These are phyloP conservation scores for Lunularia cruciata DNA, from an alignment of 225 moss, liverwort and hornwort species.

Conservation along the genomic window DNA sequence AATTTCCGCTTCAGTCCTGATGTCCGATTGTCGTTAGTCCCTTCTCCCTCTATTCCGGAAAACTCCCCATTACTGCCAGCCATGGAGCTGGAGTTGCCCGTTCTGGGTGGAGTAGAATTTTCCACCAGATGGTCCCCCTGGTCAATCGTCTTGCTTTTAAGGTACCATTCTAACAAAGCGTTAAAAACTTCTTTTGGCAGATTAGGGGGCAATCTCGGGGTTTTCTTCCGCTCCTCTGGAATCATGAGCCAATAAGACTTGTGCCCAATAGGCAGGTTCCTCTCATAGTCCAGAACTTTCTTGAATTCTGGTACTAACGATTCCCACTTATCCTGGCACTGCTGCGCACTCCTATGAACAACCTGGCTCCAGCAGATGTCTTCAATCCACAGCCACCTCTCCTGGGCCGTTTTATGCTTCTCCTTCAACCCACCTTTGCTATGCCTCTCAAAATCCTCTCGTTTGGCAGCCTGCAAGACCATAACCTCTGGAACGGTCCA, in stretches of 20 bases:
- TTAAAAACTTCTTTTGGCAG: conserved; percentile 65
- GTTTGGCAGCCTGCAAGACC: conserved; percentile 65
- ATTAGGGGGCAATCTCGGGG: conserved; percentile 59
- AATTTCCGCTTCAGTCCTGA: conserved; percentile 46
- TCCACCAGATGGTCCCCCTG: conserved; percentile 69
- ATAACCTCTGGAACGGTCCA: conserved; percentile 80
- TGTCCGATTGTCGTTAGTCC: conserved; percentile 29
- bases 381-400: conserved; percentile 82
- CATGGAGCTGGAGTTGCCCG: conserved; percentile 26
- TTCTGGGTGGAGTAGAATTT: conserved; percentile 43
- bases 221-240: conserved; percentile 66
- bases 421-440: conserved; percentile 49
- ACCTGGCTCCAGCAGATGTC: conserved; percentile 66
- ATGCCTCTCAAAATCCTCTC: conserved; percentile 66
- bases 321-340: conserved; percentile 90
- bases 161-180: conserved; percentile 72
- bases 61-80: conserved; percentile 36
- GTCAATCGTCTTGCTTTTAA: conserved; percentile 58
- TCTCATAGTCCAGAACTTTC: conserved; percentile 69
- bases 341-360: conserved; percentile 69
- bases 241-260: conserved; percentile 76
- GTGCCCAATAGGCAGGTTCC: conserved; percentile 48
- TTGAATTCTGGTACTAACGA: conserved; percentile 67
- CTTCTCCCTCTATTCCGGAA: conserved; percentile 29
- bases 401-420: conserved; percentile 58